Evolutionary conservation across 2,329 filamentous ascomycete species (phyloP), one percentile per base, ranked within the genome.

Genomic region (Diaporthe helianthi): DNA sequence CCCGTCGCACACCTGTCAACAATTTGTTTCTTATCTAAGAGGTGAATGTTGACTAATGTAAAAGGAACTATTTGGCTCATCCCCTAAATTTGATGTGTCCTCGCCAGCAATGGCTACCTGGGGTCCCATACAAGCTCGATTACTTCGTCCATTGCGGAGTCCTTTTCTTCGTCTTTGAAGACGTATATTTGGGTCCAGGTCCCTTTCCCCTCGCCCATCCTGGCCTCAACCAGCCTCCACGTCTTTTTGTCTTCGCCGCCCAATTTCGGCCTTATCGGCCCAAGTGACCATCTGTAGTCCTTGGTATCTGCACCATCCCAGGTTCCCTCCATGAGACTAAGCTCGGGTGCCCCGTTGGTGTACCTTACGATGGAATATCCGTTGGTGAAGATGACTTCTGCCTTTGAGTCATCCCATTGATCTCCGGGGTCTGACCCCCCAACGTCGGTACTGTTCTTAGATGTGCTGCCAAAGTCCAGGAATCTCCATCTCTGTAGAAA

Each of bases 291-390:
- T 38, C 86, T 80, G 72, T 83, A 89, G 5, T 82, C 82, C 13
- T 76, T 76, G 2, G 26, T 24, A 3, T 61, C 58, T 7, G 58
- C 41, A 1, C 58, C 58, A 1, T 78, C 76, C 83, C 84, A 89
- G 0, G 87, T 89, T 61, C 81, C 80, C 75, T 89, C 87, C 73
- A 84, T 81, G 17, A 85, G 74, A 13, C 65, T 31, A 5, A 79
- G 77, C 10, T 83, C 75, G 38, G 79, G 79, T 68, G 58, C 68
- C n/a, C 46, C 69, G 0, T 78, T 75, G 6, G 75, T 71, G 70
- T 89, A 89, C 49, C 80, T 78, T 33, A 83, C 81, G 53, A 89
- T 82, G 31, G 86, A 89, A 73, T 85, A 90, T 0, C 88, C 88
- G 74, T 89, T 90, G 33, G 84, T 82, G 17, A 90, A 77, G 22